Base-by-base conservation (phyloP, 2,329 filamentous ascomycete species). In the Sporothrix sp. region DNA sequence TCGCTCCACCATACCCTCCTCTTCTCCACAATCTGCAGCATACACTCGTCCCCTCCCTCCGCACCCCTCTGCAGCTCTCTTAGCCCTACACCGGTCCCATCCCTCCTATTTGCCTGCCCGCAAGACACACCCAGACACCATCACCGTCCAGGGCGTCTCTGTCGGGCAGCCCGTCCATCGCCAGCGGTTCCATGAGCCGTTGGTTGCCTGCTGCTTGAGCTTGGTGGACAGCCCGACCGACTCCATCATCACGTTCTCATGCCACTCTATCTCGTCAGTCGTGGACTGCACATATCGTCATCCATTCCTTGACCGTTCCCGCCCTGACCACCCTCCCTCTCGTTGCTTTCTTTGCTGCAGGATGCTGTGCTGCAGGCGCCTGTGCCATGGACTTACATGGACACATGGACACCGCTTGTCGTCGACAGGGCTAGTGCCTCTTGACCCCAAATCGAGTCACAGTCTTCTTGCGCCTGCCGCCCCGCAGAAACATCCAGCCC, bases 1-100 rank as follows among this genome's bases (percentile, higher is more conserved):
- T 28, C 32, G 21, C 44, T 46, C 44, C 44, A 47, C 44, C 44
- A 28, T n/a, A n/a, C 18, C 14, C 25, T 39, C 16, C 36, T 48
- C 27, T 48, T 49, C 47, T 40, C 36, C 47, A 42, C 51, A 52
- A 42, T 44, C 51, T 49, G 39, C 46, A 52, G 23, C 50, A 38
- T 18, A 16, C 35, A 38, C 38, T 21, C n/a, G n/a, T 13, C 30
- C 27, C 11, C 37, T 16, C n/a, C n/a, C 23, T 30, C 5, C 38
- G 14, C 49, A 23, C 28, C 23, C n/a, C 16, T 35, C 44, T 37
- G 23, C 33, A 13, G 18, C 16, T 23, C 16, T 20, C 16, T 37
- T 44, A 50, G 40, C 48, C 48, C 48, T 50, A 50, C 48, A 50
- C 38, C 32, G 28, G 33, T 45, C 25, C 44, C 33, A 27, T 28